Evolutionary conservation across 2,329 filamentous ascomycete genomes (phyloP).

Genomic region (Colletotrichum sp.): DNA sequence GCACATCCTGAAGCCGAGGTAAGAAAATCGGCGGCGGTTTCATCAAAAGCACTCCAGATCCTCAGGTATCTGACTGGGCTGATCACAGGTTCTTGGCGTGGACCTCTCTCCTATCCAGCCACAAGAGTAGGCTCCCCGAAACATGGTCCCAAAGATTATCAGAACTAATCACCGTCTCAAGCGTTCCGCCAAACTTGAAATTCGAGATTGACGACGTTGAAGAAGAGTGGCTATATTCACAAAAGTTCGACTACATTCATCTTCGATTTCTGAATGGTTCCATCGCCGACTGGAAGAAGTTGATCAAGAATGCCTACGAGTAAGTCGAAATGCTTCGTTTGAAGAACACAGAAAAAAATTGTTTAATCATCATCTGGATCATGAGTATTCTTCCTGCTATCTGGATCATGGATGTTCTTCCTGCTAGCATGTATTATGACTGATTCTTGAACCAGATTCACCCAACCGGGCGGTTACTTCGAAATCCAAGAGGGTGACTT

Average conservation of each 20-base stretch:
- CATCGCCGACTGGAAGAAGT: slow-evolving; percentile 54
- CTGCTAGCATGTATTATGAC: too few relatives aligned
- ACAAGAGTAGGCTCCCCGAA: neutral
- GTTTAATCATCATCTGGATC: too few relatives aligned
- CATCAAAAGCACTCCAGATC: too few relatives aligned
- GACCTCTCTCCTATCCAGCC: slow-evolving; percentile 46
- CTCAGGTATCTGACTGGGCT: too few relatives aligned
- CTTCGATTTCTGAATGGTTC: slow-evolving; percentile 58
- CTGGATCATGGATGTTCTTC: too few relatives aligned
- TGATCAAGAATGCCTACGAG: slow-evolving; percentile 50
- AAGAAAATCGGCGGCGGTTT: neutral
- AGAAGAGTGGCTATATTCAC: slow-evolving; percentile 32
- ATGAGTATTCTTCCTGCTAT: too few relatives aligned
- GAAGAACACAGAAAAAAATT: too few relatives aligned
- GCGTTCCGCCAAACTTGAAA: slow-evolving; percentile 35
- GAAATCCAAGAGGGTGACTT: slow-evolving; percentile 49
- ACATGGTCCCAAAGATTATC: too few relatives aligned
- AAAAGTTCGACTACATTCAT: slow-evolving; percentile 64
- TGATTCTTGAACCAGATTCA: slow-evolving; percentile 31
- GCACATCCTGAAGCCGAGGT: neutral
- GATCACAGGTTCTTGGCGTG: slow-evolving; percentile 35
- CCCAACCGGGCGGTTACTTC: slow-evolving; percentile 53
- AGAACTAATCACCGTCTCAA: too few relatives aligned
- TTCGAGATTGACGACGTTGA: slow-evolving; percentile 44
- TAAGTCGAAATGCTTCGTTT: neutral